Evolutionary conservation across 805 yeast genomes (phyloP), one percentile per base, ranked within the genome.

Genomic region (Schizosaccharomyces osmophilus): DNA sequence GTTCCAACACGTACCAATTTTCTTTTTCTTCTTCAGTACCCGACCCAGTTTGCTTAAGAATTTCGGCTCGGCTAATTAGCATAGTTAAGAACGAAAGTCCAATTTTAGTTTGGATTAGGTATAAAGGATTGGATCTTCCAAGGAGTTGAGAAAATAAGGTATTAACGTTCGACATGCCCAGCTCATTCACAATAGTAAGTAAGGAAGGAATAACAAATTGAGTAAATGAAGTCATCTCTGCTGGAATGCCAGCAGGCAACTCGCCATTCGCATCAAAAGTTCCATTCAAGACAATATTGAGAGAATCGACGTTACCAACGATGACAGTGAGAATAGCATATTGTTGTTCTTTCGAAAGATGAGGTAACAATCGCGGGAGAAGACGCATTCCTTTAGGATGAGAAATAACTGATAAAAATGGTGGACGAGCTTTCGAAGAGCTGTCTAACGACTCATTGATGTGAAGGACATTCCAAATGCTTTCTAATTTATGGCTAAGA

Each of bases 1-100:
- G 9, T 8, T 2, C 4, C 8, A 29, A 19, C 3, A 51, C 57
- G 13, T 51, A 51, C 57, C 57, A 51, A 3, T 80, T 76, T 63
- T 80, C 71, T 66, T 79, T 84, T 48, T 79, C 78, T 3, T 79
- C 81, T 45, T 76, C 65, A 24, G 75, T 65, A 72, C 79, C 66
- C 4, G 61, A n/a, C 15, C 62, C 63, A 69, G 73, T 69, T 70
- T 94, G 96, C 68, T 84, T 83, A 68, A 90, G 84, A 67, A 89
- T 79, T 71, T 90, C 97, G 42, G 95, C 90, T 68, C 96, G 81
- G 4, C 96, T 87, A 63, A 89, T 81, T 64, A 90, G 75, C n/a
- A 94, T 86, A 0, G 97, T 90, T 62, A 90, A 78, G 62, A 90
- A 75, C 13, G 95, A 84, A 67, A 88, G 79, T 24, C 97, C 97